phyloP scores from a whole-genome alignment of 1,284 basidiomycete genomes.

The Tetrapyrgos nigripes region DNA sequence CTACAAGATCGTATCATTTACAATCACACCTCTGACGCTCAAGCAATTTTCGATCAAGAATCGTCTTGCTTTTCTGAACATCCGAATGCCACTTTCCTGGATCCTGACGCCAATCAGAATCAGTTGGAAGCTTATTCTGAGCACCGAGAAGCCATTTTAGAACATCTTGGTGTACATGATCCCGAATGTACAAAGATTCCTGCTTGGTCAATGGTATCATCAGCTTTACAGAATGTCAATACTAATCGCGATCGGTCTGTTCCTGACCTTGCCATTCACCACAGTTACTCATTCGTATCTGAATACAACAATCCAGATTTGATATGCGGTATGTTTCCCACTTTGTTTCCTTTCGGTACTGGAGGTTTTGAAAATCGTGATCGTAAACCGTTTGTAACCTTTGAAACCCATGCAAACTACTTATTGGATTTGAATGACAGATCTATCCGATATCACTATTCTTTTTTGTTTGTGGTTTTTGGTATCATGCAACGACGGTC shows the following conservation, averaged over 20 bases:
- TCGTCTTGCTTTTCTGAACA: conserved; percentile 19
- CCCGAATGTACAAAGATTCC: not conserved
- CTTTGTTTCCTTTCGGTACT: conserved; percentile 37
- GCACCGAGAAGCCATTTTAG: no score
- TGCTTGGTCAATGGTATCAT: conserved; percentile 3
- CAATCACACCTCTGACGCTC: conserved; percentile 8
- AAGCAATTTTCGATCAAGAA: conserved; percentile 26
- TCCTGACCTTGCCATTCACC: not conserved
- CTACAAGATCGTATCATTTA: conserved; percentile 20
- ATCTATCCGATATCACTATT: conserved; percentile 34
- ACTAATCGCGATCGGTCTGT: not conserved
- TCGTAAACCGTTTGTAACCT: conserved; percentile 11
- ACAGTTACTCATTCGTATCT: conserved; percentile 8
- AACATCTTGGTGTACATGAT: not conserved
- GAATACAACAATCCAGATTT: conserved; percentile 34
- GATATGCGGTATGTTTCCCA: conserved; percentile 36
- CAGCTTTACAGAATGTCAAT: conserved; percentile 25
- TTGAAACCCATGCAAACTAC: conserved; percentile 25
- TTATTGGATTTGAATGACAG: conserved; percentile 22
- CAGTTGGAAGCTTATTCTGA: not conserved
- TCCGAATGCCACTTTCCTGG: conserved; percentile 12
- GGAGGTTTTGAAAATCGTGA: conserved; percentile 35
- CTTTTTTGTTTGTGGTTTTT: conserved; percentile 36
- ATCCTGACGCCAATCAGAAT: not conserved
- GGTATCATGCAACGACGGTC: conserved; percentile 33